phyloP scores from a whole-genome alignment of 2,329 filamentous ascomycete species.

The Trichophyton simii region DNA sequence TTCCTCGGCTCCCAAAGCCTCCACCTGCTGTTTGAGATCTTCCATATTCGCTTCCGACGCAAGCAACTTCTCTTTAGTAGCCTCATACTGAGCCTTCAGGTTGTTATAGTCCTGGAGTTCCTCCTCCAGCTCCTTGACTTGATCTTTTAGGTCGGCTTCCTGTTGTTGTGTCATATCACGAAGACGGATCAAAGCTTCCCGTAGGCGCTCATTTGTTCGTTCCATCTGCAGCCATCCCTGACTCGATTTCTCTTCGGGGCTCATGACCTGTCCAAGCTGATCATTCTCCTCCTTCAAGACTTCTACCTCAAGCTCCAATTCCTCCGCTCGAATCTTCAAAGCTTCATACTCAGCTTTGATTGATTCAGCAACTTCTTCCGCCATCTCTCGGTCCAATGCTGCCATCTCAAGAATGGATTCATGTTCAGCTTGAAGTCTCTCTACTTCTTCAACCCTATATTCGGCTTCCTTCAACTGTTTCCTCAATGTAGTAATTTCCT shows the following conservation, averaged over 20 bases:
- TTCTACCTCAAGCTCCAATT: constrained; percentile 77
- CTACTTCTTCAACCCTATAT: constrained; percentile 53
- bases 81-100: constrained; percentile 57
- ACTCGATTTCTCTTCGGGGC: constrained; percentile 72
- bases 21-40: constrained; percentile 80
- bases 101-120: constrained; percentile 56
- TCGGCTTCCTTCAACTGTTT: constrained; percentile 68
- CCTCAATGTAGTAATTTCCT: constrained; percentile 64
- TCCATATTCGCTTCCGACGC: constrained; percentile 64
- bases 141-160: constrained; percentile 63
- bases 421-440: constrained; percentile 66
- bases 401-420: constrained; percentile 77
- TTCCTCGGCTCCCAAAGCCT: constrained; percentile 78
- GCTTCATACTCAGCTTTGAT: constrained; percentile 68
- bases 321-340: constrained; percentile 63
- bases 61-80: constrained; percentile 58
- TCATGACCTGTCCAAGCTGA: constrained; percentile 73
- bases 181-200: constrained; percentile 70
- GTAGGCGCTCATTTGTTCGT: constrained; percentile 72
- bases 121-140: constrained; percentile 61
- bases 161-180: constrained; percentile 79
- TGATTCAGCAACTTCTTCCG: constrained; percentile 79
- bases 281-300: constrained; percentile 77
- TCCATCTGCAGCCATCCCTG: constrained; percentile 88
- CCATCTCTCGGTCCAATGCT: constrained; percentile 86